phyloP scores from a whole-genome alignment of 2,329 filamentous ascomycete genomes.

The Leptographium wingfieldii region DNA sequence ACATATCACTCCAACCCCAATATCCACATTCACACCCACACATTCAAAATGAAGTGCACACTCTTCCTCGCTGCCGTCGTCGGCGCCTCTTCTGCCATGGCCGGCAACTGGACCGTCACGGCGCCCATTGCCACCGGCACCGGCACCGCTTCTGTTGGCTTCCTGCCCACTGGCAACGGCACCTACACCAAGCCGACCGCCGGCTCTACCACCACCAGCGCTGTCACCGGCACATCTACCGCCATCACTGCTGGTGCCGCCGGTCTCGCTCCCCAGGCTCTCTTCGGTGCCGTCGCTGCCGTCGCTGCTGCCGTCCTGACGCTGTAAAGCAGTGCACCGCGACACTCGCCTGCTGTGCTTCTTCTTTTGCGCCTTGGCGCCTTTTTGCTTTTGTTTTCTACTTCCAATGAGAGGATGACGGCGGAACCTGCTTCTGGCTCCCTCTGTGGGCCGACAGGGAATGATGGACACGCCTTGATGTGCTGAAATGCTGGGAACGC shows the following conservation, averaged over 20 bases:
- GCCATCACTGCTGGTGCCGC: constrained; percentile 7
- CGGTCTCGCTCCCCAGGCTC: constrained; percentile 5
- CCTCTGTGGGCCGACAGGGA: neutral
- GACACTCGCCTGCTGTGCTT: neutral
- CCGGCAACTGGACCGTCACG: neutral
- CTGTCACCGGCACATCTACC: neutral
- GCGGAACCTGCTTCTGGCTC: neutral
- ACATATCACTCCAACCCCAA: neutral
- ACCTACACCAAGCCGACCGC: constrained; percentile 1
- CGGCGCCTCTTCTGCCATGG: constrained; percentile 4
- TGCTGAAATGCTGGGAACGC: neutral
- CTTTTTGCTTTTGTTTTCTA: neutral
- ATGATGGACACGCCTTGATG: neutral
- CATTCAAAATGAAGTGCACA: constrained; percentile 10
- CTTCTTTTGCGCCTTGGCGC: neutral
- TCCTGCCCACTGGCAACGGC: constrained; percentile 1
- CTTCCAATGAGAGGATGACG: neutral
- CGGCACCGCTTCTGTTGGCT: neutral
- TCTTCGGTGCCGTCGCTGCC: constrained; percentile 9
- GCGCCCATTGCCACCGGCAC: constrained; percentile 1
- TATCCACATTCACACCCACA: neutral
- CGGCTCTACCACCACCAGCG: neutral
- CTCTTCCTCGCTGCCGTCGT: constrained; percentile 5
- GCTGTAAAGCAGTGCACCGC: constrained; percentile 5
- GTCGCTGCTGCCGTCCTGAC: constrained; percentile 12